phyloP scores from a whole-genome alignment of 257 asterid genomes.

The Petunia secreta region DNA sequence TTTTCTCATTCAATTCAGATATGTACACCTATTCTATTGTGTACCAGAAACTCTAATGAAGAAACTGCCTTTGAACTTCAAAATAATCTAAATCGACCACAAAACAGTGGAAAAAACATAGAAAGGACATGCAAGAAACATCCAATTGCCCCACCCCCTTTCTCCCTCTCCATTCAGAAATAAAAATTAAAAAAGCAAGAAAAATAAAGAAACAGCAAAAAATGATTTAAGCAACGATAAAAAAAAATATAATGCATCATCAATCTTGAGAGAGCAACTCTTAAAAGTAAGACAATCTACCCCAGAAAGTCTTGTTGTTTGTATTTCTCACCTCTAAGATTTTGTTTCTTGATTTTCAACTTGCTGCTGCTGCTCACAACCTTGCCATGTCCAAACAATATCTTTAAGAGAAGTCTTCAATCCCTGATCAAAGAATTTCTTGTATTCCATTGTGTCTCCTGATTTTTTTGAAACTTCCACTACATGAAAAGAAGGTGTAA shows the following conservation, averaged over 20 bases:
- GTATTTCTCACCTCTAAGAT: too few relatives aligned
- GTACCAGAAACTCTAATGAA: slow-evolving; percentile 16
- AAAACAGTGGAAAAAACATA: neutral
- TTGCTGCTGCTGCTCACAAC: slow-evolving; percentile 34
- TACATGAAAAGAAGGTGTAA: slow-evolving; percentile 84
- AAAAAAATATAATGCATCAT: neutral
- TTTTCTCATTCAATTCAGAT: neutral
- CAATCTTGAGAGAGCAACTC: neutral
- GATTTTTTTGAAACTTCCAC: slow-evolving; percentile 81
- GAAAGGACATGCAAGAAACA: neutral
- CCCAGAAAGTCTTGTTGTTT: too few relatives aligned
- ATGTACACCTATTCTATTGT: neutral
- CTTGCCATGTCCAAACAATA: slow-evolving; percentile 69
- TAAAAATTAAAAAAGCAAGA: neutral
- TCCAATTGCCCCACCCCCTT: neutral
- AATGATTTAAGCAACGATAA: neutral
- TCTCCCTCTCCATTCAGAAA: neutral
- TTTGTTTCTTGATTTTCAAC: slow-evolving; percentile 23
- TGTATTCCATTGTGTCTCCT: slow-evolving; percentile 84
- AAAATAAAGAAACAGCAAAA: neutral
- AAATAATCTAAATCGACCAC: neutral
- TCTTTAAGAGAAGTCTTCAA: slow-evolving; percentile 88
- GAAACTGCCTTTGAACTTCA: neutral
- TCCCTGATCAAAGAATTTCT: slow-evolving; percentile 68
- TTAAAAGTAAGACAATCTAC: too few relatives aligned